phyloP scores from a whole-genome alignment of 495 filamentous ascomycete species.

The Neurospora sp. region DNA sequence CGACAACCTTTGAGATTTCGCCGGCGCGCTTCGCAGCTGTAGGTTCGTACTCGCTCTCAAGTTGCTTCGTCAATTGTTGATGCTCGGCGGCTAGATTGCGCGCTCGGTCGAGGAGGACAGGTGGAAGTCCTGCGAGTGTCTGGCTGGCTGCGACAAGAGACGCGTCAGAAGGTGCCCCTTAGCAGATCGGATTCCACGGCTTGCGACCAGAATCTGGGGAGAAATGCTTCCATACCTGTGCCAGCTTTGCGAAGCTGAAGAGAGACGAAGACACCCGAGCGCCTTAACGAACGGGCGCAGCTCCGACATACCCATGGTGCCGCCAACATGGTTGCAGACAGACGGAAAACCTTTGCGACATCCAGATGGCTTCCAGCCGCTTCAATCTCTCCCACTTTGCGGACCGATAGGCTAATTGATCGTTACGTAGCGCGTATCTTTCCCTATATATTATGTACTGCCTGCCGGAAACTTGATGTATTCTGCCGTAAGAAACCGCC shows the following conservation, averaged over 20 bases:
- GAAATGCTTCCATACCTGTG: slow-evolving; percentile 23
- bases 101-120: slow-evolving; percentile 32
- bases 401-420: background rate
- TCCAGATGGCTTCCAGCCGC: background rate
- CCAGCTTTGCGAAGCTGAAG: slow-evolving; percentile 33
- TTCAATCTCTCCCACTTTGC: background rate
- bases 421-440: background rate
- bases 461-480: background rate
- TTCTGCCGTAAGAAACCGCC: background rate
- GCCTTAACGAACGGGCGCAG: slow-evolving; percentile 34
- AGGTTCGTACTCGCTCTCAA: slow-evolving; percentile 55
- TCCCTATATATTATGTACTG: background rate
- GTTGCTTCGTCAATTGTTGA: slow-evolving; percentile 54
- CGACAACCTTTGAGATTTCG: slow-evolving; percentile 58
- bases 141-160: background rate
- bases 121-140: slow-evolving; percentile 14
- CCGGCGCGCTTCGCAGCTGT: slow-evolving; percentile 67
- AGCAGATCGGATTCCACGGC: background rate
- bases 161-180: background rate
- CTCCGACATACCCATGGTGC: slow-evolving; percentile 46
- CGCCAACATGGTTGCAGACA: slow-evolving; percentile 35
- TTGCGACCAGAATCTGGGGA: background rate
- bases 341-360: background rate
- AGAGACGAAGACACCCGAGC: slow-evolving; percentile 19
- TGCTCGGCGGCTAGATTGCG: slow-evolving; percentile 29